Percentiles rank a stretch among this genome's conserved stretches.
These are phyloP conservation scores for Nothomitra cinnamomea DNA, from an alignment of 2,329 filamentous ascomycete species.

Conservation along the genomic window DNA sequence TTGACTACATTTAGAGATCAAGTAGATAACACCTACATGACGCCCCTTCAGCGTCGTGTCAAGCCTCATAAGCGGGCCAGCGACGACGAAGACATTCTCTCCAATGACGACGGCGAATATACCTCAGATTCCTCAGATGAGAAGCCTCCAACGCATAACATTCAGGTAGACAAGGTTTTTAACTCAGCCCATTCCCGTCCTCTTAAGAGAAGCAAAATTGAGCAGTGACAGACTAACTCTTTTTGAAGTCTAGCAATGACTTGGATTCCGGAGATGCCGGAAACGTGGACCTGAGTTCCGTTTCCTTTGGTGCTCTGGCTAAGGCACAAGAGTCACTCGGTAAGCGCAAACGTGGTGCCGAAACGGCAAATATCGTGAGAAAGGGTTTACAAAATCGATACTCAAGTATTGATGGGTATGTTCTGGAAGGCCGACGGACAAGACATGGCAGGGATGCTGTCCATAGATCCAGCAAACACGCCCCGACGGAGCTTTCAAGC, in stretches of 20 bases:
- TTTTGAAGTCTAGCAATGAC: not conserved
- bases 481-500: constrained; percentile 65
- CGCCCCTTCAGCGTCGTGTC: constrained; percentile 10
- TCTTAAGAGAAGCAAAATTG: not conserved
- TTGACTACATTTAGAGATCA: too few relatives aligned
- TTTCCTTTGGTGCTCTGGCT: constrained; percentile 82
- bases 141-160: not conserved
- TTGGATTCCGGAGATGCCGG: not conserved
- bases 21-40: not conserved
- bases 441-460: not conserved
- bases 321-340: constrained; percentile 62
- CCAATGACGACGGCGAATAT: constrained; percentile 4
- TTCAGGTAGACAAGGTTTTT: not conserved
- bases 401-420: constrained; percentile 9
- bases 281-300: constrained; percentile 28
- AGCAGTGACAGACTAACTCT: not conserved
- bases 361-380: constrained; percentile 14
- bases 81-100: constrained; percentile 11
- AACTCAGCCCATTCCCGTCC: not conserved
- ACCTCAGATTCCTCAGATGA: not conserved
- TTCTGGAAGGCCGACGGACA: not conserved
- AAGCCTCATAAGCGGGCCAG: constrained; percentile 16
- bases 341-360: constrained; percentile 18
- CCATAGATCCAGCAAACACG: constrained; percentile 55
- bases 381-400: constrained; percentile 12